Evolutionary conservation across 2,329 filamentous ascomycete genomes (phyloP).

Genomic region (Fusarium drepaniforme): DNA sequence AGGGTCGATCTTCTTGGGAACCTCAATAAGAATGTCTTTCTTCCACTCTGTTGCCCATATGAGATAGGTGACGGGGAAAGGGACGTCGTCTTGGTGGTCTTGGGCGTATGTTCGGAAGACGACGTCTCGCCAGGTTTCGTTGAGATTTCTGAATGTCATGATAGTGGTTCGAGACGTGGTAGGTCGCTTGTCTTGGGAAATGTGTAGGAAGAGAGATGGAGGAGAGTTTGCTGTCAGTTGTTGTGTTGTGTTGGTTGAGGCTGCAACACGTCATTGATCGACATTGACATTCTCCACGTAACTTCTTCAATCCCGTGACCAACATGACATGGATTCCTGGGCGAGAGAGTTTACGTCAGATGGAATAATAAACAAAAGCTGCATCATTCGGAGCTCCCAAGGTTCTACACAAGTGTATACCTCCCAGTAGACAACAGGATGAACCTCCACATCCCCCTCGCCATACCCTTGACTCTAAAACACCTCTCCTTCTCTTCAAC

Average conservation of each 20-base stretch:
- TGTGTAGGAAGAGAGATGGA: background rate
- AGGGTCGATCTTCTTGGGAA: background rate
- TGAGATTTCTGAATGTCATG: constrained; percentile 34
- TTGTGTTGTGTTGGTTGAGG: background rate
- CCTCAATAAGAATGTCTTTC: constrained; percentile 7
- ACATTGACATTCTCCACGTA: background rate
- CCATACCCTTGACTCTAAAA: background rate
- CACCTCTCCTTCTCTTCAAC: background rate
- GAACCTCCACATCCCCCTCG: background rate
- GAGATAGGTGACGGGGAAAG: constrained; percentile 39
- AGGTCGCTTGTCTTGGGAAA: background rate
- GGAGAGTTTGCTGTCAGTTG: background rate
- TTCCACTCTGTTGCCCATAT: constrained; percentile 16
- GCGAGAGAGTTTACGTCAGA: background rate
- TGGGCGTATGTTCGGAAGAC: constrained; percentile 21
- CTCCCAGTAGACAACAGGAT: background rate
- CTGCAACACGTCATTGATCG: background rate
- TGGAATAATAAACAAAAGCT: background rate
- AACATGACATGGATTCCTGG: background rate
- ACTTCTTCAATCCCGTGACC: background rate
- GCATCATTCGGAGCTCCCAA: background rate
- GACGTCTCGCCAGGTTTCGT: constrained; percentile 30
- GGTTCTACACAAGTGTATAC: background rate
- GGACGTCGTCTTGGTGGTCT: constrained; percentile 41
- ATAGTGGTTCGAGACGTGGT: background rate